Conservation (phyloP, 805 yeast species). For the Danielia reshetovae region DNA sequence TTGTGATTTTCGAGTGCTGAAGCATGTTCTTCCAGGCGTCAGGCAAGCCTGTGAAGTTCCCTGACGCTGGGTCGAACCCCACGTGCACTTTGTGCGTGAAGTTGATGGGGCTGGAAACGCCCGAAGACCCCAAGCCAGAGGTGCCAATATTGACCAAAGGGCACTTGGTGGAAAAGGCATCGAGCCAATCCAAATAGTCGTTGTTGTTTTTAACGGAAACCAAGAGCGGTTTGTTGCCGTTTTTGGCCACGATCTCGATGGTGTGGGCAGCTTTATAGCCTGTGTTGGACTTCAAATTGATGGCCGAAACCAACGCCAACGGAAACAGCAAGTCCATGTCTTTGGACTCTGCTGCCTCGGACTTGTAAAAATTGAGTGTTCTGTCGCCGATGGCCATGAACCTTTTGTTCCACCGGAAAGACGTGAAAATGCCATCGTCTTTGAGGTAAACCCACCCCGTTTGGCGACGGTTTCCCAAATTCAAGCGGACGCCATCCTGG, state of each 20-base stretch:
- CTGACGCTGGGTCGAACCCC: constrained; percentile 76
- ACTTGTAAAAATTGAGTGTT: constrained; percentile 69
- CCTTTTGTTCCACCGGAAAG: constrained; percentile 91
- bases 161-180: constrained; percentile 75
- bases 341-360: constrained; percentile 49
- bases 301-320: constrained; percentile 31
- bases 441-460: constrained; percentile 90
- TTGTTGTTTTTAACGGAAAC: constrained; percentile 73
- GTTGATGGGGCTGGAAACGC: constrained; percentile 88
- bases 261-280: constrained; percentile 50
- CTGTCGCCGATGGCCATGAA: constrained; percentile 75
- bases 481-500: constrained; percentile 2
- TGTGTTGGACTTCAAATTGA: constrained; percentile 57
- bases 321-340: constrained; percentile 42
- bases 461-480: constrained; percentile 17
- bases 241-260: constrained; percentile 68
- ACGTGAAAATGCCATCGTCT: constrained; percentile 80
- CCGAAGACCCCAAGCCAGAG: constrained; percentile 29
- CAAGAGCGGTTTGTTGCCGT: constrained; percentile 55
- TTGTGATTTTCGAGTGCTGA: constrained; percentile 56
- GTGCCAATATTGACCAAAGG: constrained; percentile 49
- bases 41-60: constrained; percentile 53
- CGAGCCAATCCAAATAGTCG: constrained; percentile 87
- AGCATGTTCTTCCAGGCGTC: constrained; percentile 55
- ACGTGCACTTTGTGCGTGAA: constrained; percentile 93